Evolutionary conservation across 768 basidiomycete species (phyloP).

Genomic region (Collybia mongolica): DNA sequence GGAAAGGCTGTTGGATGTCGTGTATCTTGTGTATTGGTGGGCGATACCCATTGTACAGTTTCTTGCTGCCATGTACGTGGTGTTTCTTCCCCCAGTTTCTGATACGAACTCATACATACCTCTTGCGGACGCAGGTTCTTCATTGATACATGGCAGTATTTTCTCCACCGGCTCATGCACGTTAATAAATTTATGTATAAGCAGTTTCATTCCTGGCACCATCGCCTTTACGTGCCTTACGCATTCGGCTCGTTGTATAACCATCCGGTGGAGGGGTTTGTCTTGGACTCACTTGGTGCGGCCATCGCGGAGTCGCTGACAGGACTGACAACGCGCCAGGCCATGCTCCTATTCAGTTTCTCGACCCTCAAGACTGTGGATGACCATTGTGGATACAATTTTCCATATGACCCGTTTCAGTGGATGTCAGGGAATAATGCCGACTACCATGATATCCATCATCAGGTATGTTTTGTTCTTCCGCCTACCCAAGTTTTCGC

Average conservation of each 20-base stretch:
- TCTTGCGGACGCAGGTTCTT: slow-evolving; percentile 58
- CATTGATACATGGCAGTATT: slow-evolving; percentile 98
- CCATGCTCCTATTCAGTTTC: slow-evolving; percentile 77
- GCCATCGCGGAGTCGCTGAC: slow-evolving; percentile 70
- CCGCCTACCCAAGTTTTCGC: not conserved
- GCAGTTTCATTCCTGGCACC: slow-evolving; percentile 91
- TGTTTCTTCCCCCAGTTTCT: not conserved
- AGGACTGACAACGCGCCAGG: slow-evolving; percentile 76
- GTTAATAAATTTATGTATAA: slow-evolving; percentile 87
- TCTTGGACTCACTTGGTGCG: slow-evolving; percentile 84
- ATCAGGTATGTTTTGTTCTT: slow-evolving; percentile 58
- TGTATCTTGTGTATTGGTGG: slow-evolving; percentile 91
- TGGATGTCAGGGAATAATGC: slow-evolving; percentile 85
- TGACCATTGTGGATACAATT: slow-evolving; percentile 88
- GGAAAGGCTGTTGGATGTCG: slow-evolving; percentile 33
- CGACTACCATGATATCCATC: slow-evolving; percentile 98
- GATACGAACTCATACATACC: not conserved
- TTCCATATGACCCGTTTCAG: slow-evolving; percentile 94
- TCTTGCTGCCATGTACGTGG: slow-evolving; percentile 79
- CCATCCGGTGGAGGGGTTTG: slow-evolving; percentile 91
- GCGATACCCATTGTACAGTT: slow-evolving; percentile 74
- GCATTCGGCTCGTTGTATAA: slow-evolving; percentile 98
- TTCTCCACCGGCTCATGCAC: slow-evolving; percentile 92
- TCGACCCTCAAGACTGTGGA: slow-evolving; percentile 93
- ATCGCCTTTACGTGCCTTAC: slow-evolving; percentile 94